Evolutionary conservation across 2,329 filamentous ascomycete species (phyloP), one percentile per base, ranked within the genome.

Genomic region (Pestalotiopsis fici): DNA sequence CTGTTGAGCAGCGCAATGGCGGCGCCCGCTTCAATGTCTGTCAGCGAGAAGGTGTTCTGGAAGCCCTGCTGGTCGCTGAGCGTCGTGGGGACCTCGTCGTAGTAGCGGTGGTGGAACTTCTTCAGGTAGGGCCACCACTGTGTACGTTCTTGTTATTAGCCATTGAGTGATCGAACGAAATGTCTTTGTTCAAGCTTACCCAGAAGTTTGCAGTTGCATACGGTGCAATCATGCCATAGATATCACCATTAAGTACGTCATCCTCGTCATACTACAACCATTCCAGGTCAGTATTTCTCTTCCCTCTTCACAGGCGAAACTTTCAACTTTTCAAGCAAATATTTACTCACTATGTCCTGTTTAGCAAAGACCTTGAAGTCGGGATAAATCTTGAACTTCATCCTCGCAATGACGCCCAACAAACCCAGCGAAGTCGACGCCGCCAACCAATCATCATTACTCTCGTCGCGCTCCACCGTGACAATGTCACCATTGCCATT

Each of bases 21-120:
- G 3, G 80, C 73, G 54, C 69, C 68, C 2, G 79, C 84, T 69
- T 86, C 83, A 67, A 82, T 47, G 12, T 80, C 74, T 0, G 83
- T 82, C 27, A 85, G 74, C 43, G 83, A 86, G 70, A 86, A 86
- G 23, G 84, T 86, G 68, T 82, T 84, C 68, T 86, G 84, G 73
- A 86, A 86, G 9, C 83, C 84, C 68, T 85, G 72, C 69, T 86
- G 84, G 43, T 75, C 69, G 63, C 78, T 82, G 12, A 76, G 75
- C 54, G 78, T 76, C n/a, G 73, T 69, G 0, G 79, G 76, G 3
- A 85, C 77, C n/a, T 79, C 73, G 71, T 86, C 83, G 72, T 86
- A 86, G 75, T 84, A 85, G n/a, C 84, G 79, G 75, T 82, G 83
- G 74, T 86, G 83, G 73, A 86, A 86, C 72, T 85, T 85, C 68